Conservation (phyloP, 1,284 basidiomycete genomes). For the Pterulicium gracile region DNA sequence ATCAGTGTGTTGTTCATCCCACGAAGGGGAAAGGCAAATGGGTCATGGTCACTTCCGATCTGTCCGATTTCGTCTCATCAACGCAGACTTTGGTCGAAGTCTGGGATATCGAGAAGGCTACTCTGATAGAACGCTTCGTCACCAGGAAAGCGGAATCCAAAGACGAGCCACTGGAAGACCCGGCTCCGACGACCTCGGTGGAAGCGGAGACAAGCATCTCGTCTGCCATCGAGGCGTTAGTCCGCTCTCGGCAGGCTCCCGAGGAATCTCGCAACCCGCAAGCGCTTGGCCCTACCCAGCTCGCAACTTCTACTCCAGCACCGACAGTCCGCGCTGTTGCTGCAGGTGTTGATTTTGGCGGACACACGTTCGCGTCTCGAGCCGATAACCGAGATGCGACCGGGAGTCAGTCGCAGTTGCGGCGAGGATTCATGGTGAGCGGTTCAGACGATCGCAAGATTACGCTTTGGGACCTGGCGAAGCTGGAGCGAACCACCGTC, state of each 20-base stretch:
- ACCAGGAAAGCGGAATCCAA: slow-evolving; percentile 30
- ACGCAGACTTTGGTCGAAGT: slow-evolving; percentile 53
- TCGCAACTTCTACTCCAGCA: slow-evolving; percentile 22
- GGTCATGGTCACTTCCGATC: slow-evolving; percentile 76
- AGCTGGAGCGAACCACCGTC: slow-evolving; percentile 59
- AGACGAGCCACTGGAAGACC: slow-evolving; percentile 38
- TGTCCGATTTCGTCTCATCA: slow-evolving; percentile 24
- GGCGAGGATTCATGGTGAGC: slow-evolving; percentile 65
- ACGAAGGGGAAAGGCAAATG: slow-evolving; percentile 80
- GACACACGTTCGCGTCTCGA: slow-evolving; percentile 45
- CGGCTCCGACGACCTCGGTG: slow-evolving; percentile 33
- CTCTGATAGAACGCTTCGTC: slow-evolving; percentile 59
- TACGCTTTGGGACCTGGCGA: slow-evolving; percentile 74
- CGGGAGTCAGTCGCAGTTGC: slow-evolving; percentile 23
- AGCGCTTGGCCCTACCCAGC: slow-evolving; percentile 26
- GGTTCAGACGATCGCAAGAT: slow-evolving; percentile 78
- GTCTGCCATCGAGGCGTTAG: slow-evolving; percentile 51
- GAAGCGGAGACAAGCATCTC: slow-evolving; percentile 56
- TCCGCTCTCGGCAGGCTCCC: slow-evolving; percentile 30
- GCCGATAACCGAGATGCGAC: slow-evolving; percentile 26
- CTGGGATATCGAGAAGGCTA: slow-evolving; percentile 69
- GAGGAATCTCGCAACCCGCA: slow-evolving; percentile 19
- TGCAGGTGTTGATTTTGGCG: slow-evolving; percentile 65
- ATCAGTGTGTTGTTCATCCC: slow-evolving; percentile 74
- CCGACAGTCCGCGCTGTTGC: slow-evolving; percentile 56